These are phyloP conservation scores for Dorcoceras hygrometricum DNA, from an alignment of 257 asterid genomes.

Conservation along the genomic window DNA sequence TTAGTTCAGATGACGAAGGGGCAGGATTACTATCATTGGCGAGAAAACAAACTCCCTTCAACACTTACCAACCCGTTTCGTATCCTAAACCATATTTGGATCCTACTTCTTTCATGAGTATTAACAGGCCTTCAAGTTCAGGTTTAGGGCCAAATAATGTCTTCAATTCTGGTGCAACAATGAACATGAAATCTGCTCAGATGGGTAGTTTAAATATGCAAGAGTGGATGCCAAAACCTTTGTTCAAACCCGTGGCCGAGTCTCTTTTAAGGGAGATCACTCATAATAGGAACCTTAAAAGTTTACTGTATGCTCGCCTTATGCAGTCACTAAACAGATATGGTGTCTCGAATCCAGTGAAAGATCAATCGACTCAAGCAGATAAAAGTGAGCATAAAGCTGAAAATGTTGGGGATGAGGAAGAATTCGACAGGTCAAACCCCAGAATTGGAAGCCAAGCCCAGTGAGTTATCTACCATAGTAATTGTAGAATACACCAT, in stretches of 20 bases:
- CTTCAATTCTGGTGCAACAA: slow-evolving; percentile 39
- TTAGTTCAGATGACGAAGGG: slow-evolving; percentile 33
- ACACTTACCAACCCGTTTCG: slow-evolving; percentile 21
- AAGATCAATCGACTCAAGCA: slow-evolving; percentile 34
- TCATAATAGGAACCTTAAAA: slow-evolving; percentile 11
- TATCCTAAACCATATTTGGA: slow-evolving; percentile 34
- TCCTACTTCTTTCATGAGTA: neutral
- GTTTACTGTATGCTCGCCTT: slow-evolving; percentile 28
- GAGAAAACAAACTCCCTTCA: slow-evolving; percentile 31
- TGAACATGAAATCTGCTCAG: slow-evolving; percentile 43
- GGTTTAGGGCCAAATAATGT: slow-evolving; percentile 63
- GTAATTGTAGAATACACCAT: neutral
- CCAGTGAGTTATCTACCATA: slow-evolving; percentile 11
- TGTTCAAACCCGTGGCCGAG: slow-evolving; percentile 24
- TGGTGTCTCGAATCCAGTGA: slow-evolving; percentile 32
- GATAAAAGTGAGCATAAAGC: slow-evolving; percentile 35
- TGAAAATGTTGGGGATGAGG: slow-evolving; percentile 29
- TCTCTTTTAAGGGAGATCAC: slow-evolving; percentile 27
- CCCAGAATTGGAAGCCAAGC: slow-evolving; percentile 59
- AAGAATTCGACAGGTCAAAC: slow-evolving; percentile 37
- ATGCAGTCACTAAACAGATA: slow-evolving; percentile 32
- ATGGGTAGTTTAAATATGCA: slow-evolving; percentile 34
- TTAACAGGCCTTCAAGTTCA: neutral
- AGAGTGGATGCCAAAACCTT: slow-evolving; percentile 38
- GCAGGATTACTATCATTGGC: slow-evolving; percentile 30